These are phyloP conservation scores for Selaginella moellendorffii DNA, from an alignment of 75 land plant genomes.

Conservation along the genomic window DNA sequence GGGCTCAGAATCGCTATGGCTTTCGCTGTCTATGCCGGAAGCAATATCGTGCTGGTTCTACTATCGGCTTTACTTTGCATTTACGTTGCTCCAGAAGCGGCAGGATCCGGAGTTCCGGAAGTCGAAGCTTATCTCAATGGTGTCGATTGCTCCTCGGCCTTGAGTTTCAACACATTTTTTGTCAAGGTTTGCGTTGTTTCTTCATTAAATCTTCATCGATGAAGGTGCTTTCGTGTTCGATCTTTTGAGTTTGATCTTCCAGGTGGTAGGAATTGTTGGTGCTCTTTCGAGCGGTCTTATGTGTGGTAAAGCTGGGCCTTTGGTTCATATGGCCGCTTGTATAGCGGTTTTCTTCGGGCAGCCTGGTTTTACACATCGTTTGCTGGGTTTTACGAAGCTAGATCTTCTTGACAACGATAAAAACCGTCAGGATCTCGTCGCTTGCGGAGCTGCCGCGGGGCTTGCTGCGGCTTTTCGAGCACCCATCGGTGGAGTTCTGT, in stretches of 20 bases:
- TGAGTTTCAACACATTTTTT: neutral
- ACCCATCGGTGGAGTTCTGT: conserved; percentile 4
- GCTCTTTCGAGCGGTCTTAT: neutral
- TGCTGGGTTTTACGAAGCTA: neutral
- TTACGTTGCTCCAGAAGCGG: conserved; percentile 1
- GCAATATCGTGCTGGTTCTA: neutral
- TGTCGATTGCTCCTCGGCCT: neutral
- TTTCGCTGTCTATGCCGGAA: conserved; percentile 1
- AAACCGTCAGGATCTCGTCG: neutral
- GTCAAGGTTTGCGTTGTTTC: neutral
- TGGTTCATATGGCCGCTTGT: conserved; percentile 3
- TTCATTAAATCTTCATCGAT: too few species aligned
- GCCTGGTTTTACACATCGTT: neutral
- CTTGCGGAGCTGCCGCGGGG: conserved; percentile 5
- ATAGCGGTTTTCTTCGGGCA: neutral
- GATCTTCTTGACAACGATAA: neutral
- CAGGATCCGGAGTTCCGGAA: conserved; percentile 5
- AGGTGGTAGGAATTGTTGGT: conserved; percentile 2
- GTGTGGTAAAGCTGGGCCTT: neutral
- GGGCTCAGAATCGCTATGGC: neutral
- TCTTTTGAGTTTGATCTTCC: too few species aligned
- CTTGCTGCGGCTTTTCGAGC: conserved; percentile 5
- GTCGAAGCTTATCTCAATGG: conserved; percentile 8
- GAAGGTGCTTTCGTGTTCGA: too few species aligned
- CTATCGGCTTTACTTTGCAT: conserved; percentile 1